Evolutionary conservation across 768 basidiomycete species (phyloP).

Genomic region (Suillus sp.): DNA sequence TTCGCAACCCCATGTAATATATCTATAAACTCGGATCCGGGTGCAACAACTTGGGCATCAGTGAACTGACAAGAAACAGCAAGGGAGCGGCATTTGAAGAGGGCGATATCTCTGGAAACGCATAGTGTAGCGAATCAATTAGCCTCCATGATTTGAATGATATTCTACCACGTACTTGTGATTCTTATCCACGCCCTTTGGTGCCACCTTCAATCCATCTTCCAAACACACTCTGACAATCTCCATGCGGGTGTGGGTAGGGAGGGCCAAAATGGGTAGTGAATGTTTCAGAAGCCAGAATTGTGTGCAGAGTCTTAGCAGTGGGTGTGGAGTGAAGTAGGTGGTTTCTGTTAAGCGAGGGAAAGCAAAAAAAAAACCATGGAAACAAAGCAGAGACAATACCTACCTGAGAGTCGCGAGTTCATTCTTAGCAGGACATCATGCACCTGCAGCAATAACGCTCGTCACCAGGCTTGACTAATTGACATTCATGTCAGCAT

Average conservation of each 20-base stretch:
- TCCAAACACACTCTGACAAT: slow-evolving; percentile 84
- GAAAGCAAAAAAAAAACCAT: background rate
- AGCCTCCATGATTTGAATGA: background rate
- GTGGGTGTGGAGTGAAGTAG: slow-evolving; percentile 55
- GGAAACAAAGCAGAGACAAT: background rate
- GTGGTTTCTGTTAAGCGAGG: slow-evolving; percentile 47
- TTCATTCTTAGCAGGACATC: slow-evolving; percentile 80
- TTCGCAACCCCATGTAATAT: slow-evolving; percentile 54
- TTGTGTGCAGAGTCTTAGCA: slow-evolving; percentile 53
- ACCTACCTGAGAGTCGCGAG: slow-evolving; percentile 70
- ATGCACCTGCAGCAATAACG: slow-evolving; percentile 76
- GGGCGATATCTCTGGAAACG: slow-evolving; percentile 68
- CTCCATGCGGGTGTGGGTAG: slow-evolving; percentile 59
- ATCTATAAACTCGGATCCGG: slow-evolving; percentile 57
- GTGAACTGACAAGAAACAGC: slow-evolving; percentile 52
- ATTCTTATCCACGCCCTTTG: slow-evolving; percentile 29
- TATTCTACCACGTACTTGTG: background rate
- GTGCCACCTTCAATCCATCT: slow-evolving; percentile 87
- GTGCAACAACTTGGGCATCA: slow-evolving; percentile 69
- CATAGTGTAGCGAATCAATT: background rate
- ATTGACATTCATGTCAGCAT: slow-evolving; percentile 11
- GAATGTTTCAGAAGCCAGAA: slow-evolving; percentile 73
- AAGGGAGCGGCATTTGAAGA: slow-evolving; percentile 75
- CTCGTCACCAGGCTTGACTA: slow-evolving; percentile 71
- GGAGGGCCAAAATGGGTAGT: slow-evolving; percentile 72